Percentiles rank a stretch among this genome's conserved stretches.
These are phyloP conservation scores for Pseudonitzschia delicatissima DNA, from an alignment of 108 stramenopile genomes.

Conservation along the genomic window DNA sequence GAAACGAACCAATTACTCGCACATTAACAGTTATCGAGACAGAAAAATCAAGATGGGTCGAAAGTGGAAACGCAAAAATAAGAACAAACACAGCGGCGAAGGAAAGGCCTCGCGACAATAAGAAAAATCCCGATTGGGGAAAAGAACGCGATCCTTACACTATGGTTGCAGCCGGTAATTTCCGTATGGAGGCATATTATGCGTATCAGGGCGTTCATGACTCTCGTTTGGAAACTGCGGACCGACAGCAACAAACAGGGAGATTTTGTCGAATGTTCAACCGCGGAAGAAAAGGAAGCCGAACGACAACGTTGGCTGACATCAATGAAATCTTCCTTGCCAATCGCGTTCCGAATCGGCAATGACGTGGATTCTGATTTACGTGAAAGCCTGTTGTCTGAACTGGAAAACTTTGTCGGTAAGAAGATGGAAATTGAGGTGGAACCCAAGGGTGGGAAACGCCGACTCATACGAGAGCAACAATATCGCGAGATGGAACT, in stretches of 20 bases:
- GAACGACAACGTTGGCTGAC: slow-evolving; percentile 66
- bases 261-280: slow-evolving; percentile 45
- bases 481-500: background rate
- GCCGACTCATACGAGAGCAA: slow-evolving; percentile 30
- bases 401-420: slow-evolving; percentile 64
- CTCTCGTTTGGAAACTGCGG: slow-evolving; percentile 14
- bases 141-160: slow-evolving; percentile 32
- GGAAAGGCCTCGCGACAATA: background rate
- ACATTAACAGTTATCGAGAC: no score
- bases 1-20: no score
- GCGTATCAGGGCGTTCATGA: slow-evolving; percentile 66
- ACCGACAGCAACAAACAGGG: slow-evolving; percentile 16
- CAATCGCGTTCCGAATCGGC: slow-evolving; percentile 79
- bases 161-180: slow-evolving; percentile 51
- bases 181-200: slow-evolving; percentile 82
- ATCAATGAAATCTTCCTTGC: slow-evolving; percentile 50
- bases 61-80: slow-evolving; percentile 27
- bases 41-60: slow-evolving; percentile 25
- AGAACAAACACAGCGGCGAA: slow-evolving; percentile 23
- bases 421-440: slow-evolving; percentile 74
- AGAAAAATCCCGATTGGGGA: slow-evolving; percentile 21
- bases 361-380: slow-evolving; percentile 58
- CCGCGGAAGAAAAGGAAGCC: slow-evolving; percentile 50
- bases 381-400: slow-evolving; percentile 46
- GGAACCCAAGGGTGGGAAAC: slow-evolving; percentile 47